Evolutionary conservation across 352 stramenopile species (phyloP).

Genomic region (Elongisporangium prolatum): DNA sequence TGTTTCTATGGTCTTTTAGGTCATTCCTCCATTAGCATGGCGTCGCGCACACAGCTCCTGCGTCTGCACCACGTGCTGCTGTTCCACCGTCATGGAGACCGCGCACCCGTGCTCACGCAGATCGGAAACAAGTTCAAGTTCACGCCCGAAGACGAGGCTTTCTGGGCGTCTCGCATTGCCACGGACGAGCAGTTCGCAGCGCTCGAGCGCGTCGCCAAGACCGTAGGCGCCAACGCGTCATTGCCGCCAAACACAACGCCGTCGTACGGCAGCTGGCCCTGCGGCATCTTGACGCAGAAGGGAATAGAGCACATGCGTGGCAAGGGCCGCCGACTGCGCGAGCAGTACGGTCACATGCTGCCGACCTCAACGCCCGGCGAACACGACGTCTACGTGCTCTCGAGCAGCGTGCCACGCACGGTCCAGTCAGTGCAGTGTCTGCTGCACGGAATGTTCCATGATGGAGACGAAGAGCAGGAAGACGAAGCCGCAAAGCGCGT

Average conservation of each 20-base stretch:
- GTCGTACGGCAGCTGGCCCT: constrained; percentile 35
- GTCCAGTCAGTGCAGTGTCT: constrained; percentile 78
- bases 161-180: constrained; percentile 56
- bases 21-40: neutral
- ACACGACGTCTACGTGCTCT: constrained; percentile 72
- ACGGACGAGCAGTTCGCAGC: constrained; percentile 41
- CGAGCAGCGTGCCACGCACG: constrained; percentile 66
- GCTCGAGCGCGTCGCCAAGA: constrained; percentile 37
- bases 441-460: constrained; percentile 64
- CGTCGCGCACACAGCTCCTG: constrained; percentile 8
- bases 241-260: constrained; percentile 41
- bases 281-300: constrained; percentile 55
- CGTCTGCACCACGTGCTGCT: constrained; percentile 67
- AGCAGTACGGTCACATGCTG: constrained; percentile 37
- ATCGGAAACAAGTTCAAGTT: constrained; percentile 48
- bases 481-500: constrained; percentile 7
- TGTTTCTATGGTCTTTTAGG: neutral
- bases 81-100: constrained; percentile 80
- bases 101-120: constrained; percentile 59
- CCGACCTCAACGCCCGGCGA: constrained; percentile 11
- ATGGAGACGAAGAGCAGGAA: constrained; percentile 10
- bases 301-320: constrained; percentile 67
- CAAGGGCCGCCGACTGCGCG: constrained; percentile 45
- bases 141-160: constrained; percentile 48
- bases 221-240: constrained; percentile 38